Conservation (phyloP, 139 green algal genomes). For the Gonium pectorale region DNA sequence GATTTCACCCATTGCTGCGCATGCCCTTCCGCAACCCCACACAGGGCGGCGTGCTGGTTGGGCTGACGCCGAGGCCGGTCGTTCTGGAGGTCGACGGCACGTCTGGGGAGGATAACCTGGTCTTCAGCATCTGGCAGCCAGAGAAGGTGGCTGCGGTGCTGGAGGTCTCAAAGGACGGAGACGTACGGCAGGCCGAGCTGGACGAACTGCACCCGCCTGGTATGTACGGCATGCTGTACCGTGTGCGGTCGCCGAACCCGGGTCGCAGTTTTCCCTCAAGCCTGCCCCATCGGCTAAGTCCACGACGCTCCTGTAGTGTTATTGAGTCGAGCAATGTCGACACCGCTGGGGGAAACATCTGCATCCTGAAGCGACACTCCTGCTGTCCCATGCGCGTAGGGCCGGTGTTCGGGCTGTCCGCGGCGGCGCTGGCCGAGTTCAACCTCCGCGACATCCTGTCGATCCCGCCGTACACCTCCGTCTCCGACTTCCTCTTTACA, state of each 20-base stretch:
- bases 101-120: background rate
- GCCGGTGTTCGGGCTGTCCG: background rate
- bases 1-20: too few species aligned
- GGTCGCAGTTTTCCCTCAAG: too few species aligned
- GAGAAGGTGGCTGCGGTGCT: background rate
- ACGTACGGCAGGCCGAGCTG: background rate
- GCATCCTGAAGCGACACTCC: too few species aligned
- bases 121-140: background rate
- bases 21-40: too few species aligned
- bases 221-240: too few species aligned
- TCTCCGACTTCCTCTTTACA: background rate
- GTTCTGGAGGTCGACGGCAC: slow-evolving; percentile 5
- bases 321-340: too few species aligned
- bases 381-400: background rate
- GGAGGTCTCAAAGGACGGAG: background rate
- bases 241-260: too few species aligned
- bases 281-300: too few species aligned
- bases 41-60: background rate
- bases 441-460: background rate
- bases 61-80: background rate
- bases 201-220: slow-evolving; percentile 7
- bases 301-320: too few species aligned
- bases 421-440: background rate
- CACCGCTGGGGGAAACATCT: too few species aligned
- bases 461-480: background rate